Base-by-base conservation (phyloP, 1,284 basidiomycete genomes). In the Leucoagaricus sp. region DNA sequence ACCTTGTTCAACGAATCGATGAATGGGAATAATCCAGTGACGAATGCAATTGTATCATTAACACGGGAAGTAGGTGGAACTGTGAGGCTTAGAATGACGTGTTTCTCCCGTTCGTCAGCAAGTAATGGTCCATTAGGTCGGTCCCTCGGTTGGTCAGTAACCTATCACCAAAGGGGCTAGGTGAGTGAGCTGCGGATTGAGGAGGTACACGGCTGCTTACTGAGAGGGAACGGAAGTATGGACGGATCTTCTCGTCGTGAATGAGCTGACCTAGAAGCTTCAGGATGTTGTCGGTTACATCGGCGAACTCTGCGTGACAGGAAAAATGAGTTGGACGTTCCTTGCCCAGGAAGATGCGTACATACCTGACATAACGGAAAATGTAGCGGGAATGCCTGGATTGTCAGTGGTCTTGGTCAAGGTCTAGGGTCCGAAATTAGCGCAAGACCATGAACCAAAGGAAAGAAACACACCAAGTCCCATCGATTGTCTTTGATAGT, bases 141-240 rank as follows among this genome's bases (percentile, higher is more conserved):
- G 31, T 80, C 77, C 57, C 85, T 78, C 9, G 93, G 90, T 67
- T 93, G 91, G 75, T 96, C 93, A 25, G 93, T 91, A 58, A 96
- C 81, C 82, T 89, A 61, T n/a, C 21, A 38, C 28, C 38, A 49
- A 49, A 23, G 45, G 46, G 44, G 15, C 40, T 55, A 46, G 36
- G 47, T 45, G 52, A 44, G 45, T 33, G 15, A 41, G 44, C 52
- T 52, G 26, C 21, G 41, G 23, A 19, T 17, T 2, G 50, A 55
- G 7, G 15, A 33, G 36, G 19, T 36, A 57, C 33, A 61, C 38
- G 29, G 49, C 26, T 31, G n/a, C 78, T 60, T 61, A 85, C 81
- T 50, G 86, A 84, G 59, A 91, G 80, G 15, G 85, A 88, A 66
- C 89, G 85, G 77, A 96, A 87, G 75, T 89, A 89, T 53, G 87